Evolutionary conservation across 495 filamentous ascomycete genomes (phyloP), one percentile per base, ranked within the genome.

Genomic region (Hypoxylon subgilvum): DNA sequence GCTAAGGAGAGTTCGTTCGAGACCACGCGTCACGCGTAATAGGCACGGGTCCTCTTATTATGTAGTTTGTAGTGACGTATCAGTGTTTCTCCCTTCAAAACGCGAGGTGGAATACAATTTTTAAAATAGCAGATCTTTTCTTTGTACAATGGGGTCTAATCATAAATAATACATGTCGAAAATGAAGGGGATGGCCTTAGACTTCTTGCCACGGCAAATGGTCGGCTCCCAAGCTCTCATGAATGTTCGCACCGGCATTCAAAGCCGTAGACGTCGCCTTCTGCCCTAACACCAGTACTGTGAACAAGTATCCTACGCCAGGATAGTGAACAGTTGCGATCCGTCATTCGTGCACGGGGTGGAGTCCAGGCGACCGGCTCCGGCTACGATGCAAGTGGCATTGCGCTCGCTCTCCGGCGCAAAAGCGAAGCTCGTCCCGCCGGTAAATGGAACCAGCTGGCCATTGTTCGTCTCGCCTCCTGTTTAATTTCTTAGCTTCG

Each of bases 241-340:
- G 4, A 27, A 27, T 27, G 8, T n/a, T n/a, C n/a, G n/a, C 23
- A 3, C 23, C 23, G 23, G 23, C 23, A 4, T 3, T 8, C 8
- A 4, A 27, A 27, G 23, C 23, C 23, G 8, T 4, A 8, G 23
- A 27, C 8, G 8, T n/a, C n/a, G n/a, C 3, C 8, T 27, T n/a
- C 18, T 23, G 18, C 16, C 7, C 38, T 6, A 35, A 14, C 18
- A 22, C 25, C 10, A 14, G n/a, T n/a, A 32, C 6, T 13, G 13
- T 9, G n/a, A 34, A 34, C 5, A 34, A 13, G 31, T 3, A 34
- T 31, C 52, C 65, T 51, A 72, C 5, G 66, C 46, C 22, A 73
- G 68, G 49, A 82, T 75, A 6, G 77, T 78, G 44, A 79, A 81
- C 27, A 74, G 44, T 57, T 81, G 72, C 6, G 70, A 70, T 6